A percentile compares a stretch with the other conserved stretches of the same genome.
These are phyloP conservation scores for Clonostachys sp. DNA, from an alignment of 2,329 filamentous ascomycete genomes.

Conservation along the genomic window DNA sequence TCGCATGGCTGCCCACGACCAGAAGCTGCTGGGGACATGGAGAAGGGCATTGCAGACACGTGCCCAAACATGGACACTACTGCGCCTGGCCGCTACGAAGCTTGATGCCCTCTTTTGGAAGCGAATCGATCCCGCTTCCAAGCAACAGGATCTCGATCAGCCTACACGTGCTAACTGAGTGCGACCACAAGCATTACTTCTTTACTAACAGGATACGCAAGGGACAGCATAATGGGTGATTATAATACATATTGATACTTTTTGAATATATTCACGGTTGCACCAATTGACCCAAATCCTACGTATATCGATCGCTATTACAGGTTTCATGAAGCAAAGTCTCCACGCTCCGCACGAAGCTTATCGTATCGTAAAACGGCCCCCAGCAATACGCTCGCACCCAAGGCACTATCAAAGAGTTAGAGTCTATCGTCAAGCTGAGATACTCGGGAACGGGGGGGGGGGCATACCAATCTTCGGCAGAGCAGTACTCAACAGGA, in stretches of 20 bases:
- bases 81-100: slow-evolving; percentile 12
- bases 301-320: no score
- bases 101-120: slow-evolving; percentile 14
- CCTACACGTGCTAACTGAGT: no score
- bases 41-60: slow-evolving; percentile 9
- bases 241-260: no score
- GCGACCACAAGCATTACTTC: no score
- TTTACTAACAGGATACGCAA: no score
- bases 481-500: slow-evolving; percentile 14
- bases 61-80: slow-evolving; percentile 10
- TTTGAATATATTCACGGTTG: no score
- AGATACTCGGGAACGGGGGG: background rate
- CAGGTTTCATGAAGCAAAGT: no score
- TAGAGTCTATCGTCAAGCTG: no score
- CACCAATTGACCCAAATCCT: no score
- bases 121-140: background rate
- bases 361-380: slow-evolving; percentile 9
- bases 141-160: no score
- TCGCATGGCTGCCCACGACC: slow-evolving; percentile 3
- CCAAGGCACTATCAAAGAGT: slow-evolving; percentile 7
- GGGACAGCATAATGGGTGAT: no score
- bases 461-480: slow-evolving; percentile 16
- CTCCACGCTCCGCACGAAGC: background rate
- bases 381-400: slow-evolving; percentile 18
- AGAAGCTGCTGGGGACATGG: slow-evolving; percentile 8